Evolutionary conservation across 148 eudicot species (phyloP).

Genomic region (Dysphania ambrosioides): DNA sequence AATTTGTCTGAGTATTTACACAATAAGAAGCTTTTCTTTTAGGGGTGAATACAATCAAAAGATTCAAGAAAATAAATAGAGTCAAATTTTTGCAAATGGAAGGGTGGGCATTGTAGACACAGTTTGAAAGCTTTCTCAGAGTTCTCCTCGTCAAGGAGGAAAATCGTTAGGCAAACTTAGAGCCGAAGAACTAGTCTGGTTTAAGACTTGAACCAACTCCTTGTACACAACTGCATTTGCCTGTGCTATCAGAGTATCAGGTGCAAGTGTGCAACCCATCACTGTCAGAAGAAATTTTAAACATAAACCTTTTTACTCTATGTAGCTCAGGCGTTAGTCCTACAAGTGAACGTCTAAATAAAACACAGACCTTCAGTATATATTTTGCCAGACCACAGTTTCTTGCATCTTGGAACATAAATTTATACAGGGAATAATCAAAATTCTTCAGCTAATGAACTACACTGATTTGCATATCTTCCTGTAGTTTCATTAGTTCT

Average conservation of each 20-base stretch:
- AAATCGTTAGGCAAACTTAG: slow-evolving; percentile 67
- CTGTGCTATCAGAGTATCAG: slow-evolving; percentile 67
- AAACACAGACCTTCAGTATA: slow-evolving; percentile 51
- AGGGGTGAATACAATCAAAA: too few relatives aligned
- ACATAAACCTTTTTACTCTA: not conserved
- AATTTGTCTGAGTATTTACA: too few relatives aligned
- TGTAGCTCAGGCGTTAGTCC: not conserved
- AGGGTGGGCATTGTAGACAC: too few relatives aligned
- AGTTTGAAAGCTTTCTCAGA: slow-evolving; percentile 68
- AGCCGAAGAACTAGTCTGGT: slow-evolving; percentile 47
- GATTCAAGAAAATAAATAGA: too few relatives aligned
- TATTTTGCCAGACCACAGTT: slow-evolving; percentile 75
- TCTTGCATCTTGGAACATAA: slow-evolving; percentile 96
- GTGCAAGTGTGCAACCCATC: slow-evolving; percentile 96
- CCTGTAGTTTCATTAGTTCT: slow-evolving; percentile 81
- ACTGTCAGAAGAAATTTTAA: slow-evolving; percentile 31
- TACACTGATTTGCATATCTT: slow-evolving; percentile 56
- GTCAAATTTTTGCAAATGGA: too few relatives aligned
- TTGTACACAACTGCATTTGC: slow-evolving; percentile 67
- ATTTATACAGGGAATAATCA: slow-evolving; percentile 58
- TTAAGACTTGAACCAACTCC: slow-evolving; percentile 62
- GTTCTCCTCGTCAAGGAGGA: slow-evolving; percentile 60
- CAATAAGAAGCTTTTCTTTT: too few relatives aligned
- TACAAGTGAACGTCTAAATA: not conserved
- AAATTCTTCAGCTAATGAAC: slow-evolving; percentile 67